Conservation (phyloP, 2,329 filamentous ascomycete genomes). For the Fusarium chuoi region DNA sequence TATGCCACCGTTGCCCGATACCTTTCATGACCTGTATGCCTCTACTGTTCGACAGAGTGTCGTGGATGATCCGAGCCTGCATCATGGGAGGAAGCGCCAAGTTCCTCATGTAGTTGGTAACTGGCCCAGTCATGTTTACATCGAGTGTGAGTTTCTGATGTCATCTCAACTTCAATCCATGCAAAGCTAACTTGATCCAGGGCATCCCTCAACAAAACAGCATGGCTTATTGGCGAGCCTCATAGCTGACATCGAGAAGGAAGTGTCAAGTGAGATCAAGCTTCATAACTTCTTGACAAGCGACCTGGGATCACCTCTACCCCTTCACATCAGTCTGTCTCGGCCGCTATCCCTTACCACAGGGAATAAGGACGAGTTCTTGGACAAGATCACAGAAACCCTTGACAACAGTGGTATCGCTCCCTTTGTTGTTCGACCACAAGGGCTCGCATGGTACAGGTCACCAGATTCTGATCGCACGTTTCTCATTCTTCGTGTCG, state of each 20-base stretch:
- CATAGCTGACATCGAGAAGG: constrained; percentile 51
- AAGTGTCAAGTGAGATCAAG: constrained; percentile 47
- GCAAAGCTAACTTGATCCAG: constrained; percentile 48
- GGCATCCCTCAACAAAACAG: constrained; percentile 64
- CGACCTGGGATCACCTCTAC: constrained; percentile 79
- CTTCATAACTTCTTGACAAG: constrained; percentile 79
- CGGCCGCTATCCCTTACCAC: constrained; percentile 80
- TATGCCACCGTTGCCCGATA: constrained; percentile 79
- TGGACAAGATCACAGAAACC: constrained; percentile 61
- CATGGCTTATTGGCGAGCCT: constrained; percentile 58
- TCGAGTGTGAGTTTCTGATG: constrained; percentile 77
- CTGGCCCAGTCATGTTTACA: constrained; percentile 92
- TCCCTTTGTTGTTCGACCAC: constrained; percentile 54
- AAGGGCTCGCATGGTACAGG: constrained; percentile 60
- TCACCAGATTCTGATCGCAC: constrained; percentile 73
- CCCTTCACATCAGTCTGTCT: constrained; percentile 92
- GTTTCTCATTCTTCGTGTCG: constrained; percentile 83
- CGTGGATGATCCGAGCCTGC: constrained; percentile 83
- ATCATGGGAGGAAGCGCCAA: constrained; percentile 84
- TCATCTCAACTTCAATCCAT: background rate
- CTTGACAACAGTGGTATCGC: constrained; percentile 47
- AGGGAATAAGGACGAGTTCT: constrained; percentile 75
- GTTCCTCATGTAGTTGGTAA: constrained; percentile 87
- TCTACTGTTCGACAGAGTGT: constrained; percentile 81
- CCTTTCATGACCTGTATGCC: constrained; percentile 91